Conservation (phyloP, 371 early-diverging fungal species). For the Mortierella sp. region DNA sequence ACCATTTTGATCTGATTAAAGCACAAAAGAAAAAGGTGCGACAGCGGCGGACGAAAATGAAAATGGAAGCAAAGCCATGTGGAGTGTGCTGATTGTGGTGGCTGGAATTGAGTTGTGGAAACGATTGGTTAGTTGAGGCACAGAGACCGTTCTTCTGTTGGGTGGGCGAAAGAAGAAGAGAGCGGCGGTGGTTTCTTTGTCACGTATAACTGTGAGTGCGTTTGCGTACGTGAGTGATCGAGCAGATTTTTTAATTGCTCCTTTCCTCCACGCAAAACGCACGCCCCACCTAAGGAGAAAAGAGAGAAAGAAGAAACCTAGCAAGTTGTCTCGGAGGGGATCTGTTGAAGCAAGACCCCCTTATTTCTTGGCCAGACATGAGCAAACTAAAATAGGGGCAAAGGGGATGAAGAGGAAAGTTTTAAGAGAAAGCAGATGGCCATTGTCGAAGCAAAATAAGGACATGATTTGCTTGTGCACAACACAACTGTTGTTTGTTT, state of each 20-base stretch:
- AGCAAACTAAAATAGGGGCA: too few relatives aligned
- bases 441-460: too few relatives aligned
- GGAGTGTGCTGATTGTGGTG: not conserved
- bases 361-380: too few relatives aligned
- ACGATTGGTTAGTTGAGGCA: not conserved
- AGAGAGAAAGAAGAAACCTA: not conserved
- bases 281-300: not conserved
- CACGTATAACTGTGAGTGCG: not conserved
- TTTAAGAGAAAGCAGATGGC: too few relatives aligned
- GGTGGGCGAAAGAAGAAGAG: too few relatives aligned
- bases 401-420: too few relatives aligned
- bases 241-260: not conserved
- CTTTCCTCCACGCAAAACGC: not conserved
- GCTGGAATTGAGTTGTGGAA: too few relatives aligned
- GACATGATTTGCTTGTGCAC: too few relatives aligned
- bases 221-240: slow-evolving; percentile 1
- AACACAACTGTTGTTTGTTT: not conserved
- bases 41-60: not conserved
- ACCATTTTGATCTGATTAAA: not conserved
- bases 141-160: not conserved
- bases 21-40: not conserved
- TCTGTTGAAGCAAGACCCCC: not conserved
- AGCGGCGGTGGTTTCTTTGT: not conserved
- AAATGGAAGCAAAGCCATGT: not conserved
- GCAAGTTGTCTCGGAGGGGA: not conserved